Evolutionary conservation across 768 basidiomycete genomes (phyloP).

Genomic region (Lentinula aciculospora): DNA sequence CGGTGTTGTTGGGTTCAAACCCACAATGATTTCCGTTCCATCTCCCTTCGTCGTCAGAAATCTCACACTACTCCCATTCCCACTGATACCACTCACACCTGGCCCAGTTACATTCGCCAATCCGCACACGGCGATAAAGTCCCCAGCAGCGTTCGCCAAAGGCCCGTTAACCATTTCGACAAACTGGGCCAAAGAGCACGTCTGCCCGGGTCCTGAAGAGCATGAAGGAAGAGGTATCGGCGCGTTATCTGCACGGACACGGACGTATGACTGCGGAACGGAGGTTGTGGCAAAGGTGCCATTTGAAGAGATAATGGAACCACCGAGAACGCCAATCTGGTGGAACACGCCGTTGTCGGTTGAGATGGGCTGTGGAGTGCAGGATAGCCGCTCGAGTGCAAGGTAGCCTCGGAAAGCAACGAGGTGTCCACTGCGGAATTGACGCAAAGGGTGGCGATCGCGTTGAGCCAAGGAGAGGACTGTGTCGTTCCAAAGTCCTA

Average conservation of each 20-base stretch:
- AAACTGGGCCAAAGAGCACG: conserved; percentile 31
- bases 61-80: background rate
- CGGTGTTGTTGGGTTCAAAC: background rate
- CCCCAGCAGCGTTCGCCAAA: conserved; percentile 23
- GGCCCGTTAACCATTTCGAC: conserved; percentile 20
- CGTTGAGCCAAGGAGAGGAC: conserved; percentile 25
- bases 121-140: conserved; percentile 32
- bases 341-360: conserved; percentile 3
- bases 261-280: conserved; percentile 21
- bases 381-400: conserved; percentile 34
- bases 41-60: conserved; percentile 7
- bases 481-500: conserved; percentile 33
- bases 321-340: conserved; percentile 1
- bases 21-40: conserved; percentile 2
- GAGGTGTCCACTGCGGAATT: conserved; percentile 33
- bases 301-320: background rate
- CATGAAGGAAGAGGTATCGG: conserved; percentile 36
- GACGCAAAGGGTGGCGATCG: conserved; percentile 21
- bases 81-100: conserved; percentile 1
- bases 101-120: conserved; percentile 12
- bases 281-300: background rate
- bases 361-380: conserved; percentile 15
- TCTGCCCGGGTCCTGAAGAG: conserved; percentile 29
- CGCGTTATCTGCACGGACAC: conserved; percentile 33
- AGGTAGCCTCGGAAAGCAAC: conserved; percentile 36